Percentiles rank a stretch among this genome's conserved stretches.
Conservation (phyloP, 2,329 filamentous ascomycete species). For the Magnaporthales sp. region DNA sequence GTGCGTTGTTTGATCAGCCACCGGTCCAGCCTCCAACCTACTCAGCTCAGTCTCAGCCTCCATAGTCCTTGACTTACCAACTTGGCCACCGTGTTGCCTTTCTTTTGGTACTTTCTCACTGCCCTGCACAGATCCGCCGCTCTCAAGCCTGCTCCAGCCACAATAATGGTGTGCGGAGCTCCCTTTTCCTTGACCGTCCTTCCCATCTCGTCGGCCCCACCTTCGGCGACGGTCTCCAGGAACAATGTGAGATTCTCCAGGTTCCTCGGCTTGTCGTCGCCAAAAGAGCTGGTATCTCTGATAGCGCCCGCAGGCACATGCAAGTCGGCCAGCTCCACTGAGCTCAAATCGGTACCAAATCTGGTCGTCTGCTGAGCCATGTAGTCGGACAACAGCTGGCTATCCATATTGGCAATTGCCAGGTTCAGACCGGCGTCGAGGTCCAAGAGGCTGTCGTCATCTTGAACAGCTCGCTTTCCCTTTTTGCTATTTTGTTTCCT, state of each 20-base stretch:
- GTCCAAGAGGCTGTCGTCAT: slow-evolving; percentile 50
- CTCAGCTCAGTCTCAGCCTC: neutral
- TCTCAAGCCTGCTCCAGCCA: slow-evolving; percentile 76
- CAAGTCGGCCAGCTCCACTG: slow-evolving; percentile 76
- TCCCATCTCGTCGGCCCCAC: slow-evolving; percentile 46
- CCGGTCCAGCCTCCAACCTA: neutral
- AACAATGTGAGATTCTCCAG: slow-evolving; percentile 71
- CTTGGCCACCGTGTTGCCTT: slow-evolving; percentile 74
- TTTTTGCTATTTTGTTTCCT: slow-evolving; percentile 31
- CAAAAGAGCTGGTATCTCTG: slow-evolving; percentile 64
- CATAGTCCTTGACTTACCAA: slow-evolving; percentile 37
- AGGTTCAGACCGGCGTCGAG: slow-evolving; percentile 69
- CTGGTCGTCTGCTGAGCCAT: slow-evolving; percentile 69
- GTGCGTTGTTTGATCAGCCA: neutral
- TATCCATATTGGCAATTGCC: slow-evolving; percentile 75
- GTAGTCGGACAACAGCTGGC: slow-evolving; percentile 74
- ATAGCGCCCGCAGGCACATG: slow-evolving; percentile 73
- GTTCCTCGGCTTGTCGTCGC: slow-evolving; percentile 40
- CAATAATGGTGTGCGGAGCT: slow-evolving; percentile 76
- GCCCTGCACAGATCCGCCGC: slow-evolving; percentile 71
- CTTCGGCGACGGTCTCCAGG: slow-evolving; percentile 56
- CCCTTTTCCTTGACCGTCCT: slow-evolving; percentile 61
- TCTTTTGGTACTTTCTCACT: slow-evolving; percentile 69
- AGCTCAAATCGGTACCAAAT: slow-evolving; percentile 72
- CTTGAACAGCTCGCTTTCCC: slow-evolving; percentile 4